phyloP scores from a whole-genome alignment of 441 rosid genomes.

The Populus hybrid region DNA sequence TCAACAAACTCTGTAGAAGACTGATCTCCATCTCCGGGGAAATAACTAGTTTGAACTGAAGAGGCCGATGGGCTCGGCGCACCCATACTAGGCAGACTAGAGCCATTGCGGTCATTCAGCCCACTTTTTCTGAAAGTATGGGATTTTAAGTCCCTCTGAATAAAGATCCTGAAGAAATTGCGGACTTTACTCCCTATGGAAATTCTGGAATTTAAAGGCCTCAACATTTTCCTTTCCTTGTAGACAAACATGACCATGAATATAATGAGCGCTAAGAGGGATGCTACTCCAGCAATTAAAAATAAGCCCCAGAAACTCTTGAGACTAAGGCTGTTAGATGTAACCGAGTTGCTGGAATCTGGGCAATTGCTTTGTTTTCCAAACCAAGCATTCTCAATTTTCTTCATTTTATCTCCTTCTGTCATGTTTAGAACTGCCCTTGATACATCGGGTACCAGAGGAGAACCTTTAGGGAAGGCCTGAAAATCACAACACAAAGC shows the following conservation, averaged over 20 bases:
- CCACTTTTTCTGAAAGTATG: neutral
- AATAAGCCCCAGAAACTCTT: neutral
- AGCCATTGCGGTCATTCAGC: neutral
- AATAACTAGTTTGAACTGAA: neutral
- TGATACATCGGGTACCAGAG: no score
- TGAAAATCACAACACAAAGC: no score
- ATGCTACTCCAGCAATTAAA: neutral
- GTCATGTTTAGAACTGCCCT: neutral
- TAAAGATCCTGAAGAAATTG: neutral
- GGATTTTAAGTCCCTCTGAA: neutral
- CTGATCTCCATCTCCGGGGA: neutral
- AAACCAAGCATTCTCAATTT: neutral
- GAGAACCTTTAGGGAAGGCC: no score
- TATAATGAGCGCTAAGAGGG: neutral
- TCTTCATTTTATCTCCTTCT: neutral
- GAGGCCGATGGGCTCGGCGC: neutral
- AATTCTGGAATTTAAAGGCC: neutral
- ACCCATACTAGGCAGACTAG: neutral
- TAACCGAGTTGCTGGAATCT: neutral
- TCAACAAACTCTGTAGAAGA: neutral
- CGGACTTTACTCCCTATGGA: neutral
- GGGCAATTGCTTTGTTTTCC: neutral
- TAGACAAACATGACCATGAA: neutral
- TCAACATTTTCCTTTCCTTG: neutral
- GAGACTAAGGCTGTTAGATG: neutral